phyloP scores from a whole-genome alignment of 2,329 filamentous ascomycete genomes.

The Rugonectria rugulosa region DNA sequence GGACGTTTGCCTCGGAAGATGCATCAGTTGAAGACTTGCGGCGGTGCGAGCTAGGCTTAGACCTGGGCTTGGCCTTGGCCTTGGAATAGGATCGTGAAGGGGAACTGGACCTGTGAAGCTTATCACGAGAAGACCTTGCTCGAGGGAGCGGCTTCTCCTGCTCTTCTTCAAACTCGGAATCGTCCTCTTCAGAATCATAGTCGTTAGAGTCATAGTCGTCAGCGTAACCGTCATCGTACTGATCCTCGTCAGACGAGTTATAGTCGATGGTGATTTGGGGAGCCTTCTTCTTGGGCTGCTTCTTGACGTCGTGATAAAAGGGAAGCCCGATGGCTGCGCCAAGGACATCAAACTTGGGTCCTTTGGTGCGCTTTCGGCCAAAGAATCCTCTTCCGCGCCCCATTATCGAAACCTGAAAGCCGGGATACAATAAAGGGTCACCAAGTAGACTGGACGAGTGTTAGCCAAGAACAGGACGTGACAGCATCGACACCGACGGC shows the following conservation, averaged over 20 bases:
- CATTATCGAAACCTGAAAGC: no score
- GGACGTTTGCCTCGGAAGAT: neutral
- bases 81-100: neutral
- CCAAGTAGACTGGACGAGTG: no score
- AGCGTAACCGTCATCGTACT: neutral
- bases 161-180: constrained; percentile 10
- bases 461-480: no score
- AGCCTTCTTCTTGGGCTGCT: constrained; percentile 12
- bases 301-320: constrained; percentile 22
- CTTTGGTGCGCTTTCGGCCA: constrained; percentile 18
- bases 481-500: no score
- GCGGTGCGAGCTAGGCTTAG: neutral
- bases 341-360: constrained; percentile 38
- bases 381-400: constrained; percentile 27
- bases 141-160: constrained; percentile 15
- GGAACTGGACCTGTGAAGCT: neutral
- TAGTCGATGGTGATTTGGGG: constrained; percentile 16
- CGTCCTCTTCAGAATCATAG: constrained; percentile 12
- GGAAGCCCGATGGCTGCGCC: constrained; percentile 40
- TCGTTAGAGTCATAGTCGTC: neutral
- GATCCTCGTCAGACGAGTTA: neutral
- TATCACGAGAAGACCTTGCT: neutral
- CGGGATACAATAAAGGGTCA: no score
- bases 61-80: neutral
- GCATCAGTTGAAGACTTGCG: neutral